Percentiles rank a stretch among this genome's conserved stretches.
phyloP scores from a whole-genome alignment of 192 early-diverging fungal genomes.

The Podochytrium sp. region DNA sequence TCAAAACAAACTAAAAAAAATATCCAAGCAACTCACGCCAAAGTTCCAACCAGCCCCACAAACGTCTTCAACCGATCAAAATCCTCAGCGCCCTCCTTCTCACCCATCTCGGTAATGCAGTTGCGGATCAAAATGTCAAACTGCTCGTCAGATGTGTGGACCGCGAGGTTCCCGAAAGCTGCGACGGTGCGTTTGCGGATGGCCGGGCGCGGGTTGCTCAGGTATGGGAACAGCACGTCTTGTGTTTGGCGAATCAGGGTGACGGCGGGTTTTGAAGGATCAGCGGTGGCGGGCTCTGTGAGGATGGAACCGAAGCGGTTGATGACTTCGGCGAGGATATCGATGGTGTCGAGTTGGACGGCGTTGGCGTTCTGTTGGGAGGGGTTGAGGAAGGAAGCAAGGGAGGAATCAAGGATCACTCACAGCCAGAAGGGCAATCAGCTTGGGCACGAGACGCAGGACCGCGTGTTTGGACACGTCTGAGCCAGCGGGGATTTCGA shows the following conservation, averaged over 20 bases:
- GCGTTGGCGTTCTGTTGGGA: constrained; percentile 32
- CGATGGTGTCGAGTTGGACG: constrained; percentile 67
- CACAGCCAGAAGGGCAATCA: constrained; percentile 68
- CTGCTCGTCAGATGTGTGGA: constrained; percentile 66
- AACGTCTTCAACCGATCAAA: constrained; percentile 74
- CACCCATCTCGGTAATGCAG: constrained; percentile 57
- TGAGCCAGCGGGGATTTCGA: constrained; percentile 65
- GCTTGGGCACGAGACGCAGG: constrained; percentile 68
- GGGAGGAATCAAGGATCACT: constrained; percentile 16
- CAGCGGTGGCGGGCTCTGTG: constrained; percentile 28
- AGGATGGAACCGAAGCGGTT: constrained; percentile 70
- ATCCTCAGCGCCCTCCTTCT: constrained; percentile 53
- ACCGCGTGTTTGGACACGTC: constrained; percentile 57
- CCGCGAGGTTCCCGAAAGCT: constrained; percentile 71
- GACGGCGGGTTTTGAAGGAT: constrained; percentile 15
- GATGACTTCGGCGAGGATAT: constrained; percentile 75
- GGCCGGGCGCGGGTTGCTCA: constrained; percentile 72
- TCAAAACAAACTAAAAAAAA: background rate
- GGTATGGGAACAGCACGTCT: constrained; percentile 64
- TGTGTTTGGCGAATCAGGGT: constrained; percentile 63
- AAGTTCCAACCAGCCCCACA: constrained; percentile 70
- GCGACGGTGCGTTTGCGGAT: constrained; percentile 78
- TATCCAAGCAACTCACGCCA: constrained; percentile 57
- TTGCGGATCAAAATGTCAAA: constrained; percentile 69
- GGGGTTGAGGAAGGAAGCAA: background rate